Evolutionary conservation across 1,139 yeast genomes (phyloP), one percentile per base, ranked within the genome.

Genomic region (Suhomyces anneliseae): DNA sequence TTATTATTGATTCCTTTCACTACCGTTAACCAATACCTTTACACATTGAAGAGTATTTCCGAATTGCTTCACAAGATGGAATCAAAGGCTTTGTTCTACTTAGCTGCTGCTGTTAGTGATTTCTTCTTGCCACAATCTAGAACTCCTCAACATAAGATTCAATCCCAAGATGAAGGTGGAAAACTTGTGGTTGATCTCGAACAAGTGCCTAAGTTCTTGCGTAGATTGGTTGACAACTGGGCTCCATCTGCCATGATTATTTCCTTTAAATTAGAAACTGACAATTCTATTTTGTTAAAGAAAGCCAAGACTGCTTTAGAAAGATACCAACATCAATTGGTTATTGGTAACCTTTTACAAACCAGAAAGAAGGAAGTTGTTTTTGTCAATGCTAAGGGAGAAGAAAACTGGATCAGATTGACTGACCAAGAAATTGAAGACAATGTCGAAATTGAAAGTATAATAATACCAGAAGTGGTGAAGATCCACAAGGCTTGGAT

Each of bases 71-170:
- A 82, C 40, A 65, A 69, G 2, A 69, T 82, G 42, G 82, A 81
- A 4, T 63, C 76, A 2, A 70, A 70, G 48, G 89, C 90, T 0
- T 64, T 93, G 41, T 88, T 93, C 61, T 95, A 87, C 66, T 74
- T 93, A 51, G 99, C 99, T 0, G 99, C 99, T 4, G 99, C 99
- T 0, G 99, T 93, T 0, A 88, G 96, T 6, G 99, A 93, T 65
- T 93, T 95, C 66, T 93, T 90, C 69, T 76, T 93, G 39, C 99
- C 99, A 2, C 82, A 81, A 48, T 84, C 92, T 2, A 77, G 88
- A 54, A 76, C 90, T 61, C 95, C 98, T 1, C 90, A 89, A 58
- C 99, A 93, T 67, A 93, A 93, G 67, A 93, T 93, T 53, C 99
- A 95, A 66, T 86, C 95, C 11, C 85, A 83, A 52, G 82, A 82